Evolutionary conservation across 345 rosid species (phyloP), one percentile per base, ranked within the genome.

Genomic region (Isatis tinctoria): DNA sequence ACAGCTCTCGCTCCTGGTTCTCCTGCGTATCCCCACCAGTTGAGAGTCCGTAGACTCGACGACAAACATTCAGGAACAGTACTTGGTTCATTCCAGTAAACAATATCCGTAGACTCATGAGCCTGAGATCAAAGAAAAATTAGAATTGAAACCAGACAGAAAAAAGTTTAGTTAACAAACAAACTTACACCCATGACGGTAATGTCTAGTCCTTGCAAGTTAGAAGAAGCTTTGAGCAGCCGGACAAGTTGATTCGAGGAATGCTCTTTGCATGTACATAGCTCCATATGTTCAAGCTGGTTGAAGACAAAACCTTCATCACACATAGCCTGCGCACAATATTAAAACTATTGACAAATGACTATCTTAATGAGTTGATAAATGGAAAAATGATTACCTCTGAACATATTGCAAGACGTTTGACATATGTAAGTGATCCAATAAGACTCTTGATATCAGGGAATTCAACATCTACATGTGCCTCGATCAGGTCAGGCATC

Each of bases 401-500:
- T 17, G 65, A 18, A 69, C 74, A 69, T 57, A 57, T 8, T 69
- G 8, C 1, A 18, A 57, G 65, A 43, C 5, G 33, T 16, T 57
- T 43, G 56, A 69, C 56, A 14, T 32, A 69, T 57, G 65, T 69
- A 54, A 69, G 13, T 13, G 73, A 57, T 56, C 54, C 64, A 41
- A 56, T 30, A 9, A 56, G 22, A 43, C 65, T 69, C 7, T 28
- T 30, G 54, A 69, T 32, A 18, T 32, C 0, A 20, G 7, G 24
- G 2, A 8, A 14, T 0, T 5, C 10, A 57, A 69, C 44, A 30
- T 43, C 43, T 43, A 57, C 0, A 43, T 18, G 0, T 43, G 73
- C 73, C 22, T 43, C 56, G 56, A 57, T 20, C 44, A 69, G n/a
- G 65, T 57, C 4, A 43, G 73, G 65, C 73, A 69, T 57, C 5